Conservation (phyloP, 2,329 filamentous ascomycete species). For the Colletotrichum cordylinicola region DNA sequence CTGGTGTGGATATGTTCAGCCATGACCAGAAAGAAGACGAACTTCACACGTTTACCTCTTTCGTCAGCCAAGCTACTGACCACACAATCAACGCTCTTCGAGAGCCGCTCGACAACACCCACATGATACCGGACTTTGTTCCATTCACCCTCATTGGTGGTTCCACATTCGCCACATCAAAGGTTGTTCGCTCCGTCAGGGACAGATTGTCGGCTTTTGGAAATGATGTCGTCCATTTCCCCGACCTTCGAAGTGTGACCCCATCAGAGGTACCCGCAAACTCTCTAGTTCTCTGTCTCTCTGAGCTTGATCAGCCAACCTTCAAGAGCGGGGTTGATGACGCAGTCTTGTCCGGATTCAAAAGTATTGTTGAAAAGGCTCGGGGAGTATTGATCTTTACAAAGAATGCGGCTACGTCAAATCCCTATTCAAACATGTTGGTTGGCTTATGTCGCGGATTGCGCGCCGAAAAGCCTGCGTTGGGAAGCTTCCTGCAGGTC, state of each 20-base stretch:
- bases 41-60: neutral
- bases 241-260: neutral
- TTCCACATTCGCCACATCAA: neutral
- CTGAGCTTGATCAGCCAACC: neutral
- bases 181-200: neutral
- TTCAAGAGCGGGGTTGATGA: neutral
- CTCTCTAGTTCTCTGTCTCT: neutral
- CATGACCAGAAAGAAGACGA: neutral
- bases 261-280: neutral
- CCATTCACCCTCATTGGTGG: neutral
- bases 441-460: neutral
- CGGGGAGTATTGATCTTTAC: neutral
- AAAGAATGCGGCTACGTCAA: neutral
- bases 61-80: neutral
- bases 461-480: neutral
- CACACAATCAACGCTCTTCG: neutral
- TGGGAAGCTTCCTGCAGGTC: neutral
- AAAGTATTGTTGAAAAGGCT: neutral
- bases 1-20: neutral
- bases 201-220: neutral
- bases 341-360: neutral
- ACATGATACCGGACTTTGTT: neutral
- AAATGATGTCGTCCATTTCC: neutral
- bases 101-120: neutral
- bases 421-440: neutral